phyloP scores from a whole-genome alignment of 306 rosid species.

The Pachyrhizus erosus region DNA sequence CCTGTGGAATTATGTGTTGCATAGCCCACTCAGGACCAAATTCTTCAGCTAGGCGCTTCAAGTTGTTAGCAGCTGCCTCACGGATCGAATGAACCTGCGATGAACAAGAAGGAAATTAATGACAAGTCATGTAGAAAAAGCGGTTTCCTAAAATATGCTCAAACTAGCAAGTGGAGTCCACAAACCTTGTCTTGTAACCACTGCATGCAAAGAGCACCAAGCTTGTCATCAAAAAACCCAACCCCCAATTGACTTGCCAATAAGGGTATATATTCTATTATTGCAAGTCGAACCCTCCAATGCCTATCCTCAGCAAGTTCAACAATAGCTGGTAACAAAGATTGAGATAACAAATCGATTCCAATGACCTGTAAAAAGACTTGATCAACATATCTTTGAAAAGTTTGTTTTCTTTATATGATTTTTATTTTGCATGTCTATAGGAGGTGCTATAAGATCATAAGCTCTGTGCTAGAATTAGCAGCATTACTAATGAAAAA shows the following conservation, averaged over 20 bases:
- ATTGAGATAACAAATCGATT: constrained; percentile 78
- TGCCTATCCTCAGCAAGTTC: constrained; percentile 96
- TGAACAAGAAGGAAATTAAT: not conserved
- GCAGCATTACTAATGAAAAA: not conserved
- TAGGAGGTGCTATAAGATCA: not conserved
- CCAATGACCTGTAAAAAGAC: constrained; percentile 76
- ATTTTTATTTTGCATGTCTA: not conserved
- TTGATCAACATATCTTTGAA: constrained; percentile 18
- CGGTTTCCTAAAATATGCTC: not conserved
- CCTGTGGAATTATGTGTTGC: constrained; percentile 66
- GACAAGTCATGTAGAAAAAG: constrained; percentile 3
- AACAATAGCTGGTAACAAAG: constrained; percentile 85
- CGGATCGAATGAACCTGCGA: constrained; percentile 78
- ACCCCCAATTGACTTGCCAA: constrained; percentile 89
- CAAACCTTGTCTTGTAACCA: constrained; percentile 90
- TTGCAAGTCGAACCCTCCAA: constrained; percentile 93
- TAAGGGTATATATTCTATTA: constrained; percentile 83
- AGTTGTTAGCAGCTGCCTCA: constrained; percentile 83
- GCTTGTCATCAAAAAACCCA: constrained; percentile 92
- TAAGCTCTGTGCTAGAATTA: not conserved
- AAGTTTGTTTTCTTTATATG: not conserved
- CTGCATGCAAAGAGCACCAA: constrained; percentile 92
- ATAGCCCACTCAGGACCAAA: constrained; percentile 93
- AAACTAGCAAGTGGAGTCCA: constrained; percentile 26
- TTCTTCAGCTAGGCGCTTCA: constrained; percentile 93